Base-by-base conservation (phyloP, 2,329 filamentous ascomycete species). In the Aspergillus sp. region DNA sequence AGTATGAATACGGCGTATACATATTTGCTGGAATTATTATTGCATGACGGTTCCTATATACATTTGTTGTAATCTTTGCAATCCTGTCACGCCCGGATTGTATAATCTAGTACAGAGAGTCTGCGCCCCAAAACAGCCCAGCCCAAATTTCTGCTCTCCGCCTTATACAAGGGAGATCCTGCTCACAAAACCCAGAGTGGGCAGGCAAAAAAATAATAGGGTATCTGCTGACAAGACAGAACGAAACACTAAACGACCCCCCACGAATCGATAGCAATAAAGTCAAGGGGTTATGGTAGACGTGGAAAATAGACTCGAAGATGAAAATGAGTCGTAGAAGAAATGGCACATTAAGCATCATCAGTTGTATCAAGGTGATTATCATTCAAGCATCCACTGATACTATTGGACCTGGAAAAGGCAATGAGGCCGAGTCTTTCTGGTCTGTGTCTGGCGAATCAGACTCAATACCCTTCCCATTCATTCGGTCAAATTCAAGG, bases 401-500 rank as follows among this genome's bases (percentile, higher is more conserved):
- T 39, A 74, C 68, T 37, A 65, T 58, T 44, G 65, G 58, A 24
- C 68, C 70, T 31, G 69, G 51, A 19, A 67, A 61, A 40, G 68
- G 62, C 44, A 71, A 61, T 7, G 68, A 56, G 24, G 65, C 56
- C n/a, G 67, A 61, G n/a, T 70, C 67, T 46, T 64, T 63, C 15
- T 62, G 61, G 12, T 69, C 70, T 9, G 61, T 66, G 37, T 70
- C 71, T 6, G 71, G 70, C 6, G 72, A 68, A 21, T 69, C 62
- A 3, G 59, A 58, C 23, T 64, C 64, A 27, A 62, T 37, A 33
- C 68, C 68, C 54, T 73, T 75, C 37, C 72, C 73, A 54, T 76
- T 73, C 62, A 72, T 69, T 41, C 75, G 70, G 54, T 77, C 74
- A 56, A 77, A 77, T 57, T 79, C 76, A 43, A 80, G 64, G 15